Evolutionary conservation across 2,329 filamentous ascomycete species (phyloP).

Genomic region (Aspergillus fumigatiaffinis): DNA sequence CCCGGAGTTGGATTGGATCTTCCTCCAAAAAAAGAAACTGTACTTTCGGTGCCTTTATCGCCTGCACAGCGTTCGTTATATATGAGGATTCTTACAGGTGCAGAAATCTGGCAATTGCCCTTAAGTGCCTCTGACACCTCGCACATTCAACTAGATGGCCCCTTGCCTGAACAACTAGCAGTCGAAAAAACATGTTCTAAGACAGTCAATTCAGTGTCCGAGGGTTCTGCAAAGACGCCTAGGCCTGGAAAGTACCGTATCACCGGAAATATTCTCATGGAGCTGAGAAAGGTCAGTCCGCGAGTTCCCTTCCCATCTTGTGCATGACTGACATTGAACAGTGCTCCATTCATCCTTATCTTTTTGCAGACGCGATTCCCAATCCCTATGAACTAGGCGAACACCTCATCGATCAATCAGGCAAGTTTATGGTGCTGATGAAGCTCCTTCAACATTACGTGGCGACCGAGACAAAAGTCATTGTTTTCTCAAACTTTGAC

Average conservation of each 20-base stretch:
- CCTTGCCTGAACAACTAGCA: conserved; percentile 28
- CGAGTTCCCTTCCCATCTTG: not conserved
- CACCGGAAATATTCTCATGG: conserved; percentile 49
- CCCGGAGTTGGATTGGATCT: conserved; percentile 51
- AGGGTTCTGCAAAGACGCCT: not conserved
- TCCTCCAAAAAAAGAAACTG: conserved; percentile 54
- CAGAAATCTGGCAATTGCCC: conserved; percentile 42
- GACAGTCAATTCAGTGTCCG: not conserved
- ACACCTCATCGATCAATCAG: conserved; percentile 49
- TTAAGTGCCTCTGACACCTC: conserved; percentile 34
- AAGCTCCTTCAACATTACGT: conserved; percentile 35
- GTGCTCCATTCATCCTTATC: conserved; percentile 54
- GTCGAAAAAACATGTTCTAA: conserved; percentile 20
- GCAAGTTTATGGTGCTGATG: conserved; percentile 54
- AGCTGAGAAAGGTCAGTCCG: conserved; percentile 45
- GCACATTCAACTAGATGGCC: not conserved
- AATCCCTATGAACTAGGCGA: conserved; percentile 41
- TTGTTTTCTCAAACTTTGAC: conserved; percentile 57
- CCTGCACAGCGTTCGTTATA: conserved; percentile 59
- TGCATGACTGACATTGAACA: conserved; percentile 7
- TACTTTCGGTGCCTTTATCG: conserved; percentile 56
- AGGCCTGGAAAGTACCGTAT: conserved; percentile 27
- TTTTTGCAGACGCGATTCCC: conserved; percentile 45
- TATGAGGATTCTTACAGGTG: conserved; percentile 52
- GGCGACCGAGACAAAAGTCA: conserved; percentile 39